Evolutionary conservation across 805 yeast species (phyloP), one percentile per base, ranked within the genome.

Genomic region (Starmerella etchellsii): DNA sequence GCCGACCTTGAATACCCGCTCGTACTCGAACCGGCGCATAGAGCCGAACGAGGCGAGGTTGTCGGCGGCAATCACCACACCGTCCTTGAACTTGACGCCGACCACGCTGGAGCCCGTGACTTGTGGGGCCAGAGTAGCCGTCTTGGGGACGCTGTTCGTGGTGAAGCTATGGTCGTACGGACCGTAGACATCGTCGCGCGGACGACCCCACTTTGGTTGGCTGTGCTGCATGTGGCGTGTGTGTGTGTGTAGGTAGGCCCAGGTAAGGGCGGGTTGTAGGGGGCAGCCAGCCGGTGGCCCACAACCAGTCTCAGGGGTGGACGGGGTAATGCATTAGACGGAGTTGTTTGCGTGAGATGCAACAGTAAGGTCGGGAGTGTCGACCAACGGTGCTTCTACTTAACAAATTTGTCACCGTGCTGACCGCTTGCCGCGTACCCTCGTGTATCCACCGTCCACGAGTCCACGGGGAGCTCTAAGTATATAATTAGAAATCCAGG

Each of bases 41-140:
- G 96, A 84, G 0, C 99, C 99, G 59, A 88, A 91, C 0, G 96
- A 79, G n/a, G 67, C 70, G 62, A 88, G 64, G 54, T 82, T 82
- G 60, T 91, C 99, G 4, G 98, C 96, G 2, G 99, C 97, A 62
- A 91, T 69, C 29, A 91, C 74, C 34, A 91, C 78, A 30, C 99
- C 99, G 51, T 80, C 81, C 48, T 81, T 68, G 67, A 78, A 91
- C 64, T 87, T 91, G 62, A 88, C 71, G 8, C 91, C 93, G 52
- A 91, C 70, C 19, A 91, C 98, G 27, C 95, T 84, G 0, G 97
- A 83, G 57, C 98, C 97, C 13, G 99, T 91, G 45, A 91, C 83
- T 51, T 82, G 80, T 36, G 99, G 99, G 57, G 78, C 84, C 60
- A 83, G 94, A 2, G 98, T 88, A 61, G 82, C 78, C 76, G 76